Percentiles rank a stretch among this genome's conserved stretches.
These are phyloP conservation scores for Ustilago esculenta DNA, from an alignment of 1,284 basidiomycete species.

Conservation along the genomic window DNA sequence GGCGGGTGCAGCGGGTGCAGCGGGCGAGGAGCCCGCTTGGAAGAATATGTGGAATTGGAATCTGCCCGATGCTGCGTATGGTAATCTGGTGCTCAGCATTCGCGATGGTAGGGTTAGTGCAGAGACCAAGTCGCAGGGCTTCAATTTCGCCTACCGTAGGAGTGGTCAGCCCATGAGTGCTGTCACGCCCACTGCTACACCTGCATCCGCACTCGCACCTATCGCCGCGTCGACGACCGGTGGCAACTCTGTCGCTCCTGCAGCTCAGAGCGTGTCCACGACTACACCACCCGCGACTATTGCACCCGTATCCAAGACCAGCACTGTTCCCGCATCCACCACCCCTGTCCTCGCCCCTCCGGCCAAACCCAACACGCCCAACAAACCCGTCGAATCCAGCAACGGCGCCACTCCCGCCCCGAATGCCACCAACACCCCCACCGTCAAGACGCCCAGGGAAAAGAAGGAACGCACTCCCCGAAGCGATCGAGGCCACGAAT, in stretches of 20 bases:
- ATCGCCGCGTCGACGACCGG: conserved; percentile 8
- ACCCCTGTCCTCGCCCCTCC: background rate
- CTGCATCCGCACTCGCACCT: background rate
- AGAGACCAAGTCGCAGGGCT: conserved; percentile 90
- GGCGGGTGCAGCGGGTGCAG: conserved; percentile 70
- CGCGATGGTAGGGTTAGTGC: conserved; percentile 90
- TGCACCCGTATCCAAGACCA: conserved; percentile 2
- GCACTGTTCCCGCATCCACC: background rate
- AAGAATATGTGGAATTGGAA: conserved; percentile 93
- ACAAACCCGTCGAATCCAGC: conserved; percentile 8
- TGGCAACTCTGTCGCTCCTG: conserved; percentile 11
- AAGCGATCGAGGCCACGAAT: conserved; percentile 38
- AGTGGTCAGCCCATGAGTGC: conserved; percentile 59
- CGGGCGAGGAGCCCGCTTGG: conserved; percentile 77
- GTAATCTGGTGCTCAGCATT: conserved; percentile 85
- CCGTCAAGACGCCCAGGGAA: conserved; percentile 25
- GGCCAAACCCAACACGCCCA: background rate
- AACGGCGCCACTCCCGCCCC: conserved; percentile 12
- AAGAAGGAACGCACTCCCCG: conserved; percentile 29
- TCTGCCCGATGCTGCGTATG: conserved; percentile 89
- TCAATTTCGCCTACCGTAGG: conserved; percentile 93
- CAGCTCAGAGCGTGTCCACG: background rate
- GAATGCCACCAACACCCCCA: background rate
- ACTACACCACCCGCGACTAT: conserved; percentile 9
- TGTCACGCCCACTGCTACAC: conserved; percentile 25